Percentiles rank a stretch among this genome's conserved stretches.
phyloP scores from a whole-genome alignment of 768 basidiomycete species.

The Lepiota venenata region DNA sequence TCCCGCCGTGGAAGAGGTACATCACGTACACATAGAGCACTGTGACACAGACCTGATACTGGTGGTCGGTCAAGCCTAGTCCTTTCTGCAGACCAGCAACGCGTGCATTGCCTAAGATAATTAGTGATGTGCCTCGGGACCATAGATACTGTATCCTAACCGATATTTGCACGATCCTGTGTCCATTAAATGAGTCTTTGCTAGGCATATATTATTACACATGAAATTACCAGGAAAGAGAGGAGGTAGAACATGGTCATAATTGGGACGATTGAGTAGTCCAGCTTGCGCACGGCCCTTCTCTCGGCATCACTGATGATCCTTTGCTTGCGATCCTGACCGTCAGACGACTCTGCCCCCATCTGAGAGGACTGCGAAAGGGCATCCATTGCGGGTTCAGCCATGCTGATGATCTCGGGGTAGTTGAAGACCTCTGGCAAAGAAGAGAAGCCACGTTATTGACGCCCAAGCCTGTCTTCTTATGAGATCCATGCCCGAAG shows the following conservation, averaged over 20 bases:
- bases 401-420: background rate
- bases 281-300: conserved; percentile 26
- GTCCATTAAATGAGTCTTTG: background rate
- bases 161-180: conserved; percentile 24
- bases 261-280: conserved; percentile 29
- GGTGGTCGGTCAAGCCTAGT: conserved; percentile 33
- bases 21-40: conserved; percentile 28
- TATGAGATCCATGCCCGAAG: too few species aligned
- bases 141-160: background rate
- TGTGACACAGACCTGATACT: conserved; percentile 34
- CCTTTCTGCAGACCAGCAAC: conserved; percentile 47
- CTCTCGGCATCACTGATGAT: conserved; percentile 15
- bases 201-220: background rate
- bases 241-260: conserved; percentile 37
- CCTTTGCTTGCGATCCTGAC: background rate
- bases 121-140: background rate
- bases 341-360: background rate
- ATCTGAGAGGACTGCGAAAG: background rate
- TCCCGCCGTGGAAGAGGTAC: background rate
- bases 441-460: too few species aligned
- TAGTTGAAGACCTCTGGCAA: too few species aligned
- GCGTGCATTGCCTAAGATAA: conserved; percentile 38
- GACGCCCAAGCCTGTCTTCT: too few species aligned
- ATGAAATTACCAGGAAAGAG: conserved; percentile 29
- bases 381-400: background rate